Evolutionary conservation across 768 basidiomycete species (phyloP).

Genomic region (Strobilomyces echinocephalus): DNA sequence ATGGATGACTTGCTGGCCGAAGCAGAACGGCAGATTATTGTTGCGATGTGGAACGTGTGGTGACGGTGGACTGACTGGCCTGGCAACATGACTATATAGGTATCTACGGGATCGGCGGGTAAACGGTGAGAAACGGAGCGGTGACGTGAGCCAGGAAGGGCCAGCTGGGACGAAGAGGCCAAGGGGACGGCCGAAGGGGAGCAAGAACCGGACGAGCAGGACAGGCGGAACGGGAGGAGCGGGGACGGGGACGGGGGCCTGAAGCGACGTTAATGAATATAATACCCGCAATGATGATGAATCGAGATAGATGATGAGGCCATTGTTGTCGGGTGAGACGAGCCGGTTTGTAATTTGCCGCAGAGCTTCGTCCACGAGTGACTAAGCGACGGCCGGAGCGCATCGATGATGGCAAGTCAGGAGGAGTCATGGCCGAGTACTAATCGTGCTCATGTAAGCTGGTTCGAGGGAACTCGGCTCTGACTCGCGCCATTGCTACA

Average conservation of each 20-base stretch:
- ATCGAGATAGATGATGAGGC: too few relatives aligned
- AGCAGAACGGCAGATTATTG: neutral
- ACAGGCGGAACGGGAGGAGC: conserved; percentile 12
- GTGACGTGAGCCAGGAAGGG: conserved; percentile 29
- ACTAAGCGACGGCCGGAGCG: too few relatives aligned
- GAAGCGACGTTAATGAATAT: neutral
- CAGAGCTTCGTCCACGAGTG: neutral
- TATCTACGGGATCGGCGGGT: conserved; percentile 62
- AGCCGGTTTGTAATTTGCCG: conserved; percentile 8
- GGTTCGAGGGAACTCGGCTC: conserved; percentile 10
- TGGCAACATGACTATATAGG: conserved; percentile 30
- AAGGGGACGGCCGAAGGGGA: conserved; percentile 65
- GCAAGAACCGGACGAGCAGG: conserved; percentile 46
- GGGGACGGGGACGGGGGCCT: conserved; percentile 4
- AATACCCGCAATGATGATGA: conserved; percentile 6
- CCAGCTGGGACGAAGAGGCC: conserved; percentile 43
- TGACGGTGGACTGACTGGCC: conserved; percentile 6
- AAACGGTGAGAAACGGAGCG: conserved; percentile 39
- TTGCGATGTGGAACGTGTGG: conserved; percentile 9
- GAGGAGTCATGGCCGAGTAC: neutral
- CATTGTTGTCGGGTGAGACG: conserved; percentile 1
- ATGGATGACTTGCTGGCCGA: neutral
- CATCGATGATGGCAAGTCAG: neutral
- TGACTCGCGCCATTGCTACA: conserved; percentile 28
- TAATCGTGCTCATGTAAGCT: conserved; percentile 6